These are phyloP conservation scores for Candida andamanensis DNA, from an alignment of 805 yeast genomes.

Conservation along the genomic window DNA sequence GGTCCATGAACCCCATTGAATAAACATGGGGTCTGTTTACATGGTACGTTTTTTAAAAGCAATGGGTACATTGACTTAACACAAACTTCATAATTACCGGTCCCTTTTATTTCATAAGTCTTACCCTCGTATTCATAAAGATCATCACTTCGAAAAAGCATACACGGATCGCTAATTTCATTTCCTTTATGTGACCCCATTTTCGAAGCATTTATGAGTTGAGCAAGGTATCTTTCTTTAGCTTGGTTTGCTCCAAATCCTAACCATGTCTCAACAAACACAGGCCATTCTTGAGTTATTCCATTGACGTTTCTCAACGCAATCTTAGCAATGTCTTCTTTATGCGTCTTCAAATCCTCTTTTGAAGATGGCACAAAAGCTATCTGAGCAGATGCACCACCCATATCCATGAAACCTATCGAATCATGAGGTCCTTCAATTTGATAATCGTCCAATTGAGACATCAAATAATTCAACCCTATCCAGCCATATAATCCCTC, in stretches of 20 bases:
- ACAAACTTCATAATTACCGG: slow-evolving; percentile 77
- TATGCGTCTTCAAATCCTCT: slow-evolving; percentile 43
- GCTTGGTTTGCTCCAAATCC: slow-evolving; percentile 98
- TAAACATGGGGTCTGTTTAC: slow-evolving; percentile 82
- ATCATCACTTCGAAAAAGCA: slow-evolving; percentile 57
- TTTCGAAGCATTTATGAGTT: slow-evolving; percentile 36
- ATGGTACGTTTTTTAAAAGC: slow-evolving; percentile 71
- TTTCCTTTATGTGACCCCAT: slow-evolving; percentile 11
- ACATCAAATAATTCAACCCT: slow-evolving; percentile 78
- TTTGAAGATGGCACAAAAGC: slow-evolving; percentile 78
- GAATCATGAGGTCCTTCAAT: slow-evolving; percentile 43
- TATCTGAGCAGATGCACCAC: slow-evolving; percentile 96
- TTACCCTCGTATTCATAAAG: slow-evolving; percentile 44
- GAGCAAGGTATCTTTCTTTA: slow-evolving; percentile 61
- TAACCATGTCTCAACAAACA: slow-evolving; percentile 94
- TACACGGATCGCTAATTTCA: slow-evolving; percentile 67
- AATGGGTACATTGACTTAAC: slow-evolving; percentile 68
- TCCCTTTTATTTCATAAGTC: slow-evolving; percentile 55
- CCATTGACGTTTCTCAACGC: slow-evolving; percentile 69
- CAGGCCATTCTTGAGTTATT: slow-evolving; percentile 65
- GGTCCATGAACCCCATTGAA: slow-evolving; percentile 97
- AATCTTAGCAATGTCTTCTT: slow-evolving; percentile 38
- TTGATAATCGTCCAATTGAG: slow-evolving; percentile 51
- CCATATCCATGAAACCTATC: slow-evolving; percentile 97
- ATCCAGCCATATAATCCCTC: slow-evolving; percentile 98